A percentile compares a stretch with the other conserved stretches of the same genome.
phyloP scores from a whole-genome alignment of 306 rosid genomes.

The Pterocarpus macrocarpus region DNA sequence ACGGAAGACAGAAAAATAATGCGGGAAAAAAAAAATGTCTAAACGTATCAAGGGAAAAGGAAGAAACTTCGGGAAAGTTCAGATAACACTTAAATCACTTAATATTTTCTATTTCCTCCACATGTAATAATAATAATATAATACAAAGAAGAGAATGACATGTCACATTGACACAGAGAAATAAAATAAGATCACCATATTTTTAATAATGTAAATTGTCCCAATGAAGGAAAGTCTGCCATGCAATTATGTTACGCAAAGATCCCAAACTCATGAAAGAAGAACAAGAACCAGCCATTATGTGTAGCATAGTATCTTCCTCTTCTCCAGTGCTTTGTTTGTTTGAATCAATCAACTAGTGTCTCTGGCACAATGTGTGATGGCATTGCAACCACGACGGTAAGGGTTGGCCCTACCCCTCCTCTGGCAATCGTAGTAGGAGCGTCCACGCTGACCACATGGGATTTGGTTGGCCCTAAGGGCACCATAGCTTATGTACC shows the following conservation, averaged over 20 bases:
- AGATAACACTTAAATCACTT: not conserved
- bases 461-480: constrained; percentile 44
- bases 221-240: not conserved
- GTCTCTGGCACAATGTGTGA: constrained; percentile 63
- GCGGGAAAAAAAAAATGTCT: too few relatives aligned
- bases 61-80: too few relatives aligned
- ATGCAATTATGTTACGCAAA: not conserved
- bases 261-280: not conserved
- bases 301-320: constrained; percentile 19
- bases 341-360: not conserved
- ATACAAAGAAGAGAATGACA: not conserved
- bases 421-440: constrained; percentile 58
- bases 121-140: not conserved
- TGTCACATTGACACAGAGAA: not conserved
- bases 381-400: constrained; percentile 52
- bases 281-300: not conserved
- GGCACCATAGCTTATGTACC: constrained; percentile 54
- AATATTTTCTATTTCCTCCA: not conserved
- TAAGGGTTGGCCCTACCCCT: constrained; percentile 58
- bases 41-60: too few relatives aligned
- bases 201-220: not conserved
- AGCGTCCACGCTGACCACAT: constrained; percentile 54
- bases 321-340: constrained; percentile 36
- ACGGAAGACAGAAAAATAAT: too few relatives aligned
- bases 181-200: constrained; percentile 16